Base-by-base conservation (phyloP, 2,329 filamentous ascomycete species). In the Pezicula neosporulosa region DNA sequence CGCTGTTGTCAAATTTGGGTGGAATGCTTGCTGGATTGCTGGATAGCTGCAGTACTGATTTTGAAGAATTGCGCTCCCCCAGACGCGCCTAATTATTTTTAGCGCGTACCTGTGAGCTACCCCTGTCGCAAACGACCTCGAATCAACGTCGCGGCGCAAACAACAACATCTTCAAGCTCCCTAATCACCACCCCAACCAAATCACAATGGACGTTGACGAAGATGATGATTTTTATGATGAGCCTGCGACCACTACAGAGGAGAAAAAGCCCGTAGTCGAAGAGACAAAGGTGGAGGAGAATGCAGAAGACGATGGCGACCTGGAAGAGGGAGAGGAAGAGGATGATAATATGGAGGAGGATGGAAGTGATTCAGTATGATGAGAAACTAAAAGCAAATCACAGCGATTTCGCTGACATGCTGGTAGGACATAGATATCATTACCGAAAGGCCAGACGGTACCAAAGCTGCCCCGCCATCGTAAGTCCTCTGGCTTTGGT, bases 401-500 rank as follows among this genome's bases (percentile, higher is more conserved):
- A 10, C 13, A 21, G n/a, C 2, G 5, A 1, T 28, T 10, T 21
- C 42, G 43, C 57, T 65, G 16, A 62, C 46, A 39, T 41, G 19
- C 30, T 6, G 28, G 19, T 48, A 85, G 79, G 83, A 86, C 55
- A 83, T 86, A 63, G 83, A 86, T 57, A 86, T 86, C 60, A 83
- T 86, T 61, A 86, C 80, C 18, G 83, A 86, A 64, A 75, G 81
- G 52, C 85, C 84, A 72, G 83, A 86, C 60, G 81, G 81, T 63
- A 76, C 78, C 50, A 83, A 81, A 54, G 74, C 82, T 50, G 76
- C 78, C 47, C 78, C 82, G 47, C 77, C 81, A 56, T 70, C 76
- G 82, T 85, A 71, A 59, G 81, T 70, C 16, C 36, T 48, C 12
- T 12, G 7, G 18, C 18, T 16, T 19, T 42, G 24, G n/a, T 39